phyloP scores from a whole-genome alignment of 2,329 filamentous ascomycete genomes.

The Stenocarpella maydis region DNA sequence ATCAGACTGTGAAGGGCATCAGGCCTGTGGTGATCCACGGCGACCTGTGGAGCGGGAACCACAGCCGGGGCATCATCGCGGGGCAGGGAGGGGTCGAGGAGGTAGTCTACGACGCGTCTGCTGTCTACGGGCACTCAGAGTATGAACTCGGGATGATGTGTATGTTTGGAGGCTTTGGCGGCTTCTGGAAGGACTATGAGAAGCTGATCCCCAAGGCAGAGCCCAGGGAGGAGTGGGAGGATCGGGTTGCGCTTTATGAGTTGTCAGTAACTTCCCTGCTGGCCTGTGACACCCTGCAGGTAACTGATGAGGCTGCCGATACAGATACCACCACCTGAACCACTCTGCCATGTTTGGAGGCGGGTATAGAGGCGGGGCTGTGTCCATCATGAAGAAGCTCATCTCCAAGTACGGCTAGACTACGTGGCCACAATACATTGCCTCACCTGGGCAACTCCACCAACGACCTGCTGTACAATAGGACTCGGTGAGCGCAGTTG shows the following conservation, averaged over 20 bases:
- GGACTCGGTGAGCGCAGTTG: too few relatives aligned
- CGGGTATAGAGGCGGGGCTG: slow-evolving; percentile 77
- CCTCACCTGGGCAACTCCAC: not conserved
- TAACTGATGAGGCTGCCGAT: slow-evolving; percentile 36
- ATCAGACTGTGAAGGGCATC: slow-evolving; percentile 69
- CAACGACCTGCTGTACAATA: not conserved
- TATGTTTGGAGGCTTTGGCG: slow-evolving; percentile 92
- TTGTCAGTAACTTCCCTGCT: slow-evolving; percentile 64
- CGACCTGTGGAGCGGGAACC: slow-evolving; percentile 93
- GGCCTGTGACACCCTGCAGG: not conserved
- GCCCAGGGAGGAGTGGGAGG: slow-evolving; percentile 83
- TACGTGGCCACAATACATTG: not conserved
- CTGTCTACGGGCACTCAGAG: slow-evolving; percentile 86
- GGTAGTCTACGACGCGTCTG: slow-evolving; percentile 83
- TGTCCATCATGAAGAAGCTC: slow-evolving; percentile 80
- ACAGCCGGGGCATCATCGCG: slow-evolving; percentile 69
- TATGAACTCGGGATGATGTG: slow-evolving; percentile 94
- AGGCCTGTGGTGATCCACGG: slow-evolving; percentile 87
- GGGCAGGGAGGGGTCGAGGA: slow-evolving; percentile 66
- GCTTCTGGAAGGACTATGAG: slow-evolving; percentile 82
- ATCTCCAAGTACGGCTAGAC: slow-evolving; percentile 72
- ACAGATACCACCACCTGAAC: slow-evolving; percentile 87
- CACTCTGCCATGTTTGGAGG: slow-evolving; percentile 87
- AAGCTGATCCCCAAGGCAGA: slow-evolving; percentile 79
- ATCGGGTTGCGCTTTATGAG: slow-evolving; percentile 83